Base-by-base conservation (phyloP, 202 grass and related monocot species). In the Carex sylvatica region DNA sequence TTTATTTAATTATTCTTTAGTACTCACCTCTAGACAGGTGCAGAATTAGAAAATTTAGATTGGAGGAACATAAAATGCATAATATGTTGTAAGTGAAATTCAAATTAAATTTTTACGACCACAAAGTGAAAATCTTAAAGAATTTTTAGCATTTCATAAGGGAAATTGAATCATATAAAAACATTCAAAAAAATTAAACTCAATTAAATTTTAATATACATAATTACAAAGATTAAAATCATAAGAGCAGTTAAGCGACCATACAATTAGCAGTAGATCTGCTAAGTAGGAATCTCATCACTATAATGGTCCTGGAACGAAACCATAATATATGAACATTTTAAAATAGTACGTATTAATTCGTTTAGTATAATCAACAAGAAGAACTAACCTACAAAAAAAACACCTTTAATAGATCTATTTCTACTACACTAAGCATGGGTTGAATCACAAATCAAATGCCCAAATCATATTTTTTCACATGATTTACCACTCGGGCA, bases 301-400 rank as follows among this genome's bases (percentile, higher is more conserved):
- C 1, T 73, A 44, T 6, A 52, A 73, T 73, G 28, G 13, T 74
- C 23, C 4, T 30, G 24, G 7, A 74, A 31, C 3, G 16, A 28
- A 77, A 59, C 28, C 53, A 77, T 59, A 36, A 75, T 33, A 56
- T 58, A 53, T 77, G 4, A 60, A 38, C 74, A 38, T 30, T 60
- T 33, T 6, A 12, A 72, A 40, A 78, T 22, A 78, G 30, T 59
- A 35, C 58, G 26, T 28, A 28, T 28, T 55, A 11, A 26, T 77
- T 36, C 3, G 9, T 65, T 13, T 18, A 40, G 74, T 78, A 76
- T 76, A 78, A 59, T 60, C 52, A 53, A 78, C 19, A 38, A 78
- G 53, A 36, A 36, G 74, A 60, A 9, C 74, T 78, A 78, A 58
- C 30, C 74, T 78, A 78, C 74, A 36, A 78, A 76, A 56, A 56